Evolutionary conservation across 2,329 filamentous ascomycete genomes (phyloP).

Genomic region (Chrysoporthe deuterocubensis): DNA sequence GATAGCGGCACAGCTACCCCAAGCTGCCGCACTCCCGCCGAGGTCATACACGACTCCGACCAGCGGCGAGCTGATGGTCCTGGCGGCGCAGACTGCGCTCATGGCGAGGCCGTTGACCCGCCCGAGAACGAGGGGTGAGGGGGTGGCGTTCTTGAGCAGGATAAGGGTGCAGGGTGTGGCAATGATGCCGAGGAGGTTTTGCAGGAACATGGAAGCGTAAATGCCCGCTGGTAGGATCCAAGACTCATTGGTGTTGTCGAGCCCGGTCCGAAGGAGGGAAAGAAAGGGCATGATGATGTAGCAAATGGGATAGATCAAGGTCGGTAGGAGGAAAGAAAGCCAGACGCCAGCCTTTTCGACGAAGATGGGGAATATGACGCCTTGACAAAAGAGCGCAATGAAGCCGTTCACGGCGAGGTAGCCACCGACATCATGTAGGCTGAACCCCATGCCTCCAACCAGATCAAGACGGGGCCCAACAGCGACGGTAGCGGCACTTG

Average conservation of each 20-base stretch:
- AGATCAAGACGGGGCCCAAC: conserved; percentile 40
- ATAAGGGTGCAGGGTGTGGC: conserved; percentile 72
- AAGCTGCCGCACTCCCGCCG: conserved; percentile 52
- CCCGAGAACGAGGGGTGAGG: conserved; percentile 64
- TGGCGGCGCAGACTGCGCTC: conserved; percentile 70
- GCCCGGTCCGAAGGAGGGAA: conserved; percentile 55
- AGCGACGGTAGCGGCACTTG: conserved; percentile 30
- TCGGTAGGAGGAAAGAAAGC: conserved; percentile 67
- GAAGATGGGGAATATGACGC: conserved; percentile 51
- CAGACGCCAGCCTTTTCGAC: conserved; percentile 65
- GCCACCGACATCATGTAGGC: conserved; percentile 67
- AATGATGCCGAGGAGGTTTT: conserved; percentile 71
- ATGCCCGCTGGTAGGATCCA: conserved; percentile 61
- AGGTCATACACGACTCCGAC: conserved; percentile 69
- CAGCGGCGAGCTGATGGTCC: conserved; percentile 71
- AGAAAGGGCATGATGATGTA: conserved; percentile 74
- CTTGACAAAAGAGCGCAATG: conserved; percentile 75
- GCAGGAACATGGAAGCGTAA: conserved; percentile 66
- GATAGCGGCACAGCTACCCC: conserved; percentile 31
- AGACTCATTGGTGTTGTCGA: conserved; percentile 21
- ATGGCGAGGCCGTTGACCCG: conserved; percentile 76
- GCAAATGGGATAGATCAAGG: conserved; percentile 66
- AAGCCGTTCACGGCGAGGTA: conserved; percentile 71
- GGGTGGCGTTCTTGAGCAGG: conserved; percentile 72
- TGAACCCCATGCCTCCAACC: conserved; percentile 67